Conservation (phyloP, 768 basidiomycete species). For the Tulasnella sp. region DNA sequence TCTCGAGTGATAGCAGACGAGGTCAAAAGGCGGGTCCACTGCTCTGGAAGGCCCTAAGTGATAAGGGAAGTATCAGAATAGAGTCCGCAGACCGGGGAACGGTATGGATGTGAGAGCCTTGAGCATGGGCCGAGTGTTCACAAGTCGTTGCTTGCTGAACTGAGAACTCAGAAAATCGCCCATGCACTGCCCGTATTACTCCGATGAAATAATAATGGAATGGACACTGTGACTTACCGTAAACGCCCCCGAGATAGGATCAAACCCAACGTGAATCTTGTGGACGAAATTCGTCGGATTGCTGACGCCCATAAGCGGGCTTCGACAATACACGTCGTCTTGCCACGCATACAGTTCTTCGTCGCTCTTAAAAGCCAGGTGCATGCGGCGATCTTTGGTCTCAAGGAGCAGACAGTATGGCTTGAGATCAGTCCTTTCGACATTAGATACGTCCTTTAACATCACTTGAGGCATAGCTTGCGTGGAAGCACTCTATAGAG, state of each 20-base stretch:
- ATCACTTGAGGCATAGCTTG: slow-evolving; percentile 36
- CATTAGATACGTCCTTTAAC: slow-evolving; percentile 71
- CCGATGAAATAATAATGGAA: neutral
- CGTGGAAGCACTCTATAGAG: neutral
- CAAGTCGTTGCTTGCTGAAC: neutral
- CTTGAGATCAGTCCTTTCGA: slow-evolving; percentile 89
- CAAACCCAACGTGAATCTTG: slow-evolving; percentile 97
- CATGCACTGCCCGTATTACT: neutral
- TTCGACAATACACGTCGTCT: slow-evolving; percentile 89
- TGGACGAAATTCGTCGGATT: slow-evolving; percentile 97
- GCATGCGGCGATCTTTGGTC: slow-evolving; percentile 73
- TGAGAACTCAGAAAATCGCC: neutral
- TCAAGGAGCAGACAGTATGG: slow-evolving; percentile 89
- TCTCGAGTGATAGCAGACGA: slow-evolving; percentile 97
- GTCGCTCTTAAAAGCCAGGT: slow-evolving; percentile 79
- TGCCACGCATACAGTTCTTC: slow-evolving; percentile 98
- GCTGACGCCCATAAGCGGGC: slow-evolving; percentile 86
- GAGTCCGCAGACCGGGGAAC: slow-evolving; percentile 4
- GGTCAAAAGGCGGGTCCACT: slow-evolving; percentile 95
- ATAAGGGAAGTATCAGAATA: neutral
- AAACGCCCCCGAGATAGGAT: slow-evolving; percentile 87
- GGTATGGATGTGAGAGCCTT: neutral
- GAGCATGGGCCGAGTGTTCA: neutral
- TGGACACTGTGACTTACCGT: slow-evolving; percentile 50
- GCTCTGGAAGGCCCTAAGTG: slow-evolving; percentile 85